phyloP scores from a whole-genome alignment of 2,329 filamentous ascomycete species.

The Monosporascus sp. region DNA sequence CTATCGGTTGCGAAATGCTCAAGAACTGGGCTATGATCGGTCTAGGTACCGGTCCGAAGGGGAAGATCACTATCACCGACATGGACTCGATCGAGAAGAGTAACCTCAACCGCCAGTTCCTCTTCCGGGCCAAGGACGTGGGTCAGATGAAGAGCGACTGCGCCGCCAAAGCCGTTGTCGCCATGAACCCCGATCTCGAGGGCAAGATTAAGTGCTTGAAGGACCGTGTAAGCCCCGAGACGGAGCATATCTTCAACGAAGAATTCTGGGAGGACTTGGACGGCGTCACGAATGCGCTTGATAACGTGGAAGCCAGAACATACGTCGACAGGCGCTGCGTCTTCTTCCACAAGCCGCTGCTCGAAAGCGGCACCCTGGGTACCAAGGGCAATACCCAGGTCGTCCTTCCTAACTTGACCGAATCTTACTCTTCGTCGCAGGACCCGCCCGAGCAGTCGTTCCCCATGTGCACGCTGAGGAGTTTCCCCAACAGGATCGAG shows the following conservation, averaged over 20 bases:
- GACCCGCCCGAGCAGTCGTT: conserved; percentile 98
- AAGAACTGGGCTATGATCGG: conserved; percentile 99
- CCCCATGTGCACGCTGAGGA: conserved; percentile 95
- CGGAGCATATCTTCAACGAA: conserved; percentile 92
- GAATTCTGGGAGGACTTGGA: conserved; percentile 83
- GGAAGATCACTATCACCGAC: conserved; percentile 88
- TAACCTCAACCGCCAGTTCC: conserved; percentile 94
- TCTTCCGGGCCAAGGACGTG: conserved; percentile 91
- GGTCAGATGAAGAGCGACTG: conserved; percentile 95
- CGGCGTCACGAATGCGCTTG: conserved; percentile 91
- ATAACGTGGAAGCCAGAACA: conserved; percentile 94
- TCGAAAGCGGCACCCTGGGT: conserved; percentile 96
- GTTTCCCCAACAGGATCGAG: conserved; percentile 97
- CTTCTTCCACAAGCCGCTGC: conserved; percentile 93
- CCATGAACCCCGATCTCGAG: conserved; percentile 89
- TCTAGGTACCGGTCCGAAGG: conserved; percentile 78
- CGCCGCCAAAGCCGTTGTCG: conserved; percentile 81
- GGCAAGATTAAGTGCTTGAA: conserved; percentile 82
- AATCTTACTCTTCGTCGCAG: conserved; percentile 95
- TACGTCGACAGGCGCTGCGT: conserved; percentile 96
- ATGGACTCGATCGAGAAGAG: conserved; percentile 99
- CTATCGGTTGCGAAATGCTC: conserved; percentile 97
- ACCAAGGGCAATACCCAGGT: conserved; percentile 99
- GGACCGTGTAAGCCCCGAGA: conserved; percentile 87
- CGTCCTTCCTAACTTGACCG: conserved; percentile 81